Evolutionary conservation across 2,329 filamentous ascomycete species (phyloP).

Genomic region (Ophiocordyceps camponoti-rufipedis): DNA sequence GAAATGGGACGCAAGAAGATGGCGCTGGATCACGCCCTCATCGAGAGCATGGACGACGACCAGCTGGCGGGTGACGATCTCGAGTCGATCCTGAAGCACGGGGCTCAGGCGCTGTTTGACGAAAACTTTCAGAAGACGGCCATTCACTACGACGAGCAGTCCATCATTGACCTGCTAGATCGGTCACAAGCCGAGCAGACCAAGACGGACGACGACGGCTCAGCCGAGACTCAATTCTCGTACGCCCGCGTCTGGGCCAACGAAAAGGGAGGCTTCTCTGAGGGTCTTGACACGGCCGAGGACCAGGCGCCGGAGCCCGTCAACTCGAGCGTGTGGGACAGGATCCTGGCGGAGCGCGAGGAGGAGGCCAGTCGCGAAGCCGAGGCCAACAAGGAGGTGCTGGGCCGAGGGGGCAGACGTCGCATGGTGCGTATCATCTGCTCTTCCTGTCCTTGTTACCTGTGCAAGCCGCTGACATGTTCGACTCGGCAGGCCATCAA

Average conservation of each 20-base stretch:
- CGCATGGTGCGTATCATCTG: conserved; percentile 20
- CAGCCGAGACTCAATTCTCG: conserved; percentile 66
- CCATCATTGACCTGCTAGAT: conserved; percentile 83
- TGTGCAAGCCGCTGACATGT: conserved; percentile 4
- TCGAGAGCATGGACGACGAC: conserved; percentile 78
- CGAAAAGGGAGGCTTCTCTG: conserved; percentile 49
- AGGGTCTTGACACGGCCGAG: conserved; percentile 34
- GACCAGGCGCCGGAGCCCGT: conserved; percentile 34
- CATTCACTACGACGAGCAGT: conserved; percentile 63
- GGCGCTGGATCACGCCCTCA: conserved; percentile 84
- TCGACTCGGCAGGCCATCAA: conserved; percentile 11
- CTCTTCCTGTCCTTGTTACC: neutral
- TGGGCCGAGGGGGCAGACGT: conserved; percentile 71
- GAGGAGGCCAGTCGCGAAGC: conserved; percentile 57
- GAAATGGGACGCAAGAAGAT: conserved; percentile 93
- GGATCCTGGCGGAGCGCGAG: conserved; percentile 71
- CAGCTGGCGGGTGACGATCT: conserved; percentile 64
- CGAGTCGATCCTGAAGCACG: conserved; percentile 74
- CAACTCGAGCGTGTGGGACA: conserved; percentile 68
- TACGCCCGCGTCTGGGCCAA: conserved; percentile 89
- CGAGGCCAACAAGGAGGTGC: conserved; percentile 47
- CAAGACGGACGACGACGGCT: conserved; percentile 39
- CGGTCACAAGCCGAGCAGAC: conserved; percentile 65
- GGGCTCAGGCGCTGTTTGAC: conserved; percentile 71
- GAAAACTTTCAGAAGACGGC: conserved; percentile 52